Evolutionary conservation across 371 early-diverging fungal species (phyloP), one percentile per base, ranked within the genome.

Genomic region (Mucor racemosus): DNA sequence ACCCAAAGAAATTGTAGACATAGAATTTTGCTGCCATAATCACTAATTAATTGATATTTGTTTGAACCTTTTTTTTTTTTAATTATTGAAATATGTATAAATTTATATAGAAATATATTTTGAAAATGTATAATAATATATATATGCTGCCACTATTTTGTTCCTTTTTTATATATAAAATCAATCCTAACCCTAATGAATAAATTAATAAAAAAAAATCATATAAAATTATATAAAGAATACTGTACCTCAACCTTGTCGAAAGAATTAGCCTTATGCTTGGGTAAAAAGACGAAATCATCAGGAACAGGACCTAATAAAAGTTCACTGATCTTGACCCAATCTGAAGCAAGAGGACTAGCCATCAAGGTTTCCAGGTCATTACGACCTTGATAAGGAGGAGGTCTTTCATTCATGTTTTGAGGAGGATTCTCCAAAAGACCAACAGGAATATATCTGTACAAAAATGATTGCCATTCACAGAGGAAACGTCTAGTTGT

Each of bases 321-420:
- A 77, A 89, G 86, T 66, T 94, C 94, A 67, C 89, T 89, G 35
- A 72, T 73, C 74, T 96, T 94, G 65, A 99, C 87, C 99, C 98
- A 98, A 77, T 97, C 98, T 15, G 78, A 72, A 3, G 89, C 88
- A 44, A 86, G 81, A 17, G 88, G 77, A 54, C 92, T 92, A 5
- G 93, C 97, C 96, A 99, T 90, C 62, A 98, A 76, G 0, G 97
- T 97, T 79, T 99, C 99, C 17, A 97, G 73, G 13, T 97, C 97
- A 69, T 95, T 88, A 44, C 99, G 81, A 6, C 99, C 99, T 17
- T 76, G 68, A 66, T 89, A 98, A 9, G 88, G 84, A 17, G 95
- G 95, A 44, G 97, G 95, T 33, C 98, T 87, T 36, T 96, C 92
- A 71, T 97, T 97, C 73, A 99, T 92, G 62, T 82, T 80, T 70